Conservation (phyloP, 768 basidiomycete genomes). For the Leccinum aurantiacum region DNA sequence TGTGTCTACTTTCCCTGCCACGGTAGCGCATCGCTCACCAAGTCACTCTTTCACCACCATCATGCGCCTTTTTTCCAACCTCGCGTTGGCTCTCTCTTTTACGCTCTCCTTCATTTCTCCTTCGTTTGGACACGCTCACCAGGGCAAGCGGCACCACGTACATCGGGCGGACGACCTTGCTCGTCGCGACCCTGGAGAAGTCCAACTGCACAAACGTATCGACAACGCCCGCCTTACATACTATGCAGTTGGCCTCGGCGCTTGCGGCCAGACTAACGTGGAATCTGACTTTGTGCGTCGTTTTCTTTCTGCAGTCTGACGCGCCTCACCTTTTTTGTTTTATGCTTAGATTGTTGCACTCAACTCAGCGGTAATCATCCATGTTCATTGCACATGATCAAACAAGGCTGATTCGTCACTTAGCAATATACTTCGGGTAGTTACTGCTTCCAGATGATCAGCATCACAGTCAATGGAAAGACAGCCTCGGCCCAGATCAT, state of each 20-base stretch:
- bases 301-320: neutral
- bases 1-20: slow-evolving; percentile 10
- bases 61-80: slow-evolving; percentile 26
- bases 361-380: slow-evolving; percentile 26
- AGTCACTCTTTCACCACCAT: slow-evolving; percentile 24
- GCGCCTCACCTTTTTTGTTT: slow-evolving; percentile 2
- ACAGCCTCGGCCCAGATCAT: slow-evolving; percentile 55
- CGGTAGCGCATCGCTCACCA: slow-evolving; percentile 3
- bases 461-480: slow-evolving; percentile 60
- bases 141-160: slow-evolving; percentile 23
- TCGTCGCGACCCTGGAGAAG: slow-evolving; percentile 27
- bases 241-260: slow-evolving; percentile 44
- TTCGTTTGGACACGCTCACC: slow-evolving; percentile 23
- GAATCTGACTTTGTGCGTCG: slow-evolving; percentile 37
- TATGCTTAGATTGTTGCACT: slow-evolving; percentile 52
- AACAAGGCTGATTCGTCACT: slow-evolving; percentile 4
- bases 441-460: slow-evolving; percentile 62
- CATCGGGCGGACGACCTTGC: slow-evolving; percentile 24
- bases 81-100: slow-evolving; percentile 23
- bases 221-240: slow-evolving; percentile 34
- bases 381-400: neutral
- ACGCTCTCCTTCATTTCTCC: slow-evolving; percentile 17
- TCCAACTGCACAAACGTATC: slow-evolving; percentile 23
- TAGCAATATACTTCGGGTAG: slow-evolving; percentile 57
- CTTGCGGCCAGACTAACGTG: slow-evolving; percentile 37